Conservation (phyloP, 306 rosid species). For the Elaeagnus macrophylla region DNA sequence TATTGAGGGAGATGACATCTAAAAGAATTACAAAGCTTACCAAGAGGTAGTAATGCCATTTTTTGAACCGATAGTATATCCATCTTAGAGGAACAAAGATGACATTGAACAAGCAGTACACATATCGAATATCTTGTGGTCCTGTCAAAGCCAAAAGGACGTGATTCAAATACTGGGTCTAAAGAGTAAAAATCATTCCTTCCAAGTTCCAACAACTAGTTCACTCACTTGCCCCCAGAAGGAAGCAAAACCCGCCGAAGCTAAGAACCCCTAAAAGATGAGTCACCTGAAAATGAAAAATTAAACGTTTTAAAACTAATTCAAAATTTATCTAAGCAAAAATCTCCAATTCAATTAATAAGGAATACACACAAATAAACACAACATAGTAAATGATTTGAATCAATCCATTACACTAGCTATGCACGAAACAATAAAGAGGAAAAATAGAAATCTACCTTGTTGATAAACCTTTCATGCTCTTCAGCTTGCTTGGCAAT, state of each 20-base stretch:
- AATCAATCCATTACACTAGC: not conserved
- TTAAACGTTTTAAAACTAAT: not conserved
- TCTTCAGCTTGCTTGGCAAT: constrained; percentile 85
- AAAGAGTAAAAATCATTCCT: constrained; percentile 1
- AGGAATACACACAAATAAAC: too few relatives aligned
- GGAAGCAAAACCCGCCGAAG: constrained; percentile 85
- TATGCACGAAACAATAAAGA: not conserved
- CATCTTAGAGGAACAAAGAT: constrained; percentile 89
- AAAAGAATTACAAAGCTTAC: constrained; percentile 34
- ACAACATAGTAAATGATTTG: not conserved
- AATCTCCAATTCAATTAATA: too few relatives aligned
- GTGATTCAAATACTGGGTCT: constrained; percentile 4
- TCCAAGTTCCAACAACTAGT: constrained; percentile 13
- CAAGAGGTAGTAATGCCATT: constrained; percentile 95
- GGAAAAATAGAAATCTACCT: constrained; percentile 31
- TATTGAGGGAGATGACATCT: not conserved
- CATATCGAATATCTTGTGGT: constrained; percentile 75
- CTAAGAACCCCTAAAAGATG: constrained; percentile 74
- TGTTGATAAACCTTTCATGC: constrained; percentile 72
- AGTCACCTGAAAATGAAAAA: constrained; percentile 44
- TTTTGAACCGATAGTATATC: constrained; percentile 90
- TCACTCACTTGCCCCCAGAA: constrained; percentile 86
- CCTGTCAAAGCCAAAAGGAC: constrained; percentile 35
- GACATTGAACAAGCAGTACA: constrained; percentile 70
- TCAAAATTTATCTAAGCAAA: not conserved